phyloP scores from a whole-genome alignment of 2,329 filamentous ascomycete species.

The Paecilomyces fulvus region DNA sequence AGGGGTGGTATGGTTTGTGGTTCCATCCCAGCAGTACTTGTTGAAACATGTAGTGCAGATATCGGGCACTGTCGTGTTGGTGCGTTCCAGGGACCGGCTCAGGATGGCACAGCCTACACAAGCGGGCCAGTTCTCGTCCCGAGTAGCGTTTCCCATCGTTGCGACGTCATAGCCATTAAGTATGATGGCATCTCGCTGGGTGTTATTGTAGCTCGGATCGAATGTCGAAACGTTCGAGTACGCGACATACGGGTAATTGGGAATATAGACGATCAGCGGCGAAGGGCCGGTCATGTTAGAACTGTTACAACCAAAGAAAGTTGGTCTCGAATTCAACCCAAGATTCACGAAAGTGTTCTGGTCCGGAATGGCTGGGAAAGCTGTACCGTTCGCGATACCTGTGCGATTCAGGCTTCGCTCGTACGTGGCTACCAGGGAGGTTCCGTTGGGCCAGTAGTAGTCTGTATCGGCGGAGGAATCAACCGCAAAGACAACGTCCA shows the following conservation, averaged over 20 bases:
- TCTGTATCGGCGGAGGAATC: constrained; percentile 68
- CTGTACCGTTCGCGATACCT: constrained; percentile 55
- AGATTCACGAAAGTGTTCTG: constrained; percentile 71
- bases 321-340: constrained; percentile 63
- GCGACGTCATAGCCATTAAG: constrained; percentile 76
- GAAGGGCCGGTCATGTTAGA: constrained; percentile 50
- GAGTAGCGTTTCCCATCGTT: constrained; percentile 72
- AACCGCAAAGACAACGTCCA: constrained; percentile 75
- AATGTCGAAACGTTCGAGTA: constrained; percentile 75
- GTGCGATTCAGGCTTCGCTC: constrained; percentile 50
- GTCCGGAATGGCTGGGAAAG: constrained; percentile 65
- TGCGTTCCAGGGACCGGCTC: constrained; percentile 64
- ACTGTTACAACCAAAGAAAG: constrained; percentile 71
- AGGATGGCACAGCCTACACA: constrained; percentile 88
- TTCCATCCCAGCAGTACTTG: constrained; percentile 92
- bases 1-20: constrained; percentile 34
- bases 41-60: constrained; percentile 70
- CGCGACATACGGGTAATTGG: constrained; percentile 72
- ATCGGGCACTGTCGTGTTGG: constrained; percentile 57
- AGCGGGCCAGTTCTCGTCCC: constrained; percentile 65
- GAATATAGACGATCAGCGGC: constrained; percentile 78
- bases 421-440: constrained; percentile 65
- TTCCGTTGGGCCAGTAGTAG: constrained; percentile 68
- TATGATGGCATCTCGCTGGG: constrained; percentile 69
- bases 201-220: constrained; percentile 53